A percentile compares a stretch with the other conserved stretches of the same genome.
These are phyloP conservation scores for Pleodorina starrii DNA, from an alignment of 139 green algal species.

Conservation along the genomic window DNA sequence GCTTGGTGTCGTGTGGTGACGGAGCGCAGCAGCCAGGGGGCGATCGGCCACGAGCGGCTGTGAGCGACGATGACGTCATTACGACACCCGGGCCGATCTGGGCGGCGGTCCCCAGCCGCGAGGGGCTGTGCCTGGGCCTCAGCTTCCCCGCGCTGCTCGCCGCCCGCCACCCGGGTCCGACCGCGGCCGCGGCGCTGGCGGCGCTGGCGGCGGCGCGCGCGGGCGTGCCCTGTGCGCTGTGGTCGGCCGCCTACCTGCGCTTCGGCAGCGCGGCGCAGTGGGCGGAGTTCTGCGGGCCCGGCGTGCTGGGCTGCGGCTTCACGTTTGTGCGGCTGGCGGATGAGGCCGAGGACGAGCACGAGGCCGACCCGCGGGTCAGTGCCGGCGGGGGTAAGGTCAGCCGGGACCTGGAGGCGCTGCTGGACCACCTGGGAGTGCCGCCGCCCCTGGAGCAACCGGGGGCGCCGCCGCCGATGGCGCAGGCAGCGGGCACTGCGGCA, in stretches of 20 bases:
- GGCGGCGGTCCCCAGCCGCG: background rate
- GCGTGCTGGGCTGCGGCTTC: slow-evolving; percentile 42
- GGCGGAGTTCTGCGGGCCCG: slow-evolving; percentile 33
- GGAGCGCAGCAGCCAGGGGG: no score
- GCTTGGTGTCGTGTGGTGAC: no score
- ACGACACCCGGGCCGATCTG: background rate
- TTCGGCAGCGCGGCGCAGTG: slow-evolving; percentile 39
- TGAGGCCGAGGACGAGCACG: background rate
- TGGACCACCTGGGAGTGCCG: background rate
- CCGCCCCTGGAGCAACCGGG: background rate
- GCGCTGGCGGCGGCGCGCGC: slow-evolving; percentile 2
- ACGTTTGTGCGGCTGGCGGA: slow-evolving; percentile 12
- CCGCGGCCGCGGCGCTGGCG: background rate
- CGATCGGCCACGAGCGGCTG: no score
- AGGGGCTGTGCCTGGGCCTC: slow-evolving; percentile 39
- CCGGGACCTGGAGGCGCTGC: slow-evolving; percentile 2
- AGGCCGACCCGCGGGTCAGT: background rate
- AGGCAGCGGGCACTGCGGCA: no score
- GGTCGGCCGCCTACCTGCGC: slow-evolving; percentile 19
- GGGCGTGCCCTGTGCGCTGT: slow-evolving; percentile 29
- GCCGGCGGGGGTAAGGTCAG: slow-evolving; percentile 22
- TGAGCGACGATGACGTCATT: no score
- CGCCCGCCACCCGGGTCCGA: background rate
- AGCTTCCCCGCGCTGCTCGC: slow-evolving; percentile 3
- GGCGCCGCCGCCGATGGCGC: background rate